Base-by-base conservation (phyloP, 1,284 basidiomycete species). In the Fomitopsis schrenkii region DNA sequence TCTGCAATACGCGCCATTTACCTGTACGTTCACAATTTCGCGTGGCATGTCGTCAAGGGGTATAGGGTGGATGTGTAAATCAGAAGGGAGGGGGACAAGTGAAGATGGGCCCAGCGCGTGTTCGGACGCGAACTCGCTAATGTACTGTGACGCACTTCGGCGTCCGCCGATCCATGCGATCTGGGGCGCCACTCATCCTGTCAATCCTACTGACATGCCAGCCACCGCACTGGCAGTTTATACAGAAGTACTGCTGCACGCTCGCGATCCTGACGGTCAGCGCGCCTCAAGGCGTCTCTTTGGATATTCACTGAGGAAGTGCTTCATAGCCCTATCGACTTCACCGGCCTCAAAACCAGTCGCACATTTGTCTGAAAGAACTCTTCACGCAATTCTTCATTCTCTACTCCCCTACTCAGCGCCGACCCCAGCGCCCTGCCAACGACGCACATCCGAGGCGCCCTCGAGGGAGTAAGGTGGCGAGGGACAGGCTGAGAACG, bases 261-360 rank as follows among this genome's bases (percentile, higher is more conserved):
- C 76, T 98, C 50, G 81, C 85, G 0, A 84, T 97, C 7, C 80
- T 98, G 64, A 98, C 97, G 84, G 94, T 93, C 63, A 74, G 56
- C 3, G 22, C 38, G 38, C 30, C 30, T 33, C 30, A 40, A 40
- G 3, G 38, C 38, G 10, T 33, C 7, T 33, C 41, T 17, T 38
- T 26, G 17, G 36, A 10, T 19, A 40, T 33, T 28, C 52, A 45
- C 50, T 60, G 17, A 60, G 28, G 12, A 35, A 12, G 19, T 55
- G 56, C 61, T 36, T 22, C n/a, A 17, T 54, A 95, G 93, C 92
- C 92, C 94, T 12, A 80, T 97, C 44, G 92, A 95, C 69, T 97
- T 97, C 71, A 88, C 87, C 0, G 67, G 78, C 0, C 80, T 95
- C 55, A 88, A 91, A 65, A 74, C 83, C 81, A 81, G 58, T 84